phyloP scores from a whole-genome alignment of 257 asterid species.

The Linderniella brevidens region DNA sequence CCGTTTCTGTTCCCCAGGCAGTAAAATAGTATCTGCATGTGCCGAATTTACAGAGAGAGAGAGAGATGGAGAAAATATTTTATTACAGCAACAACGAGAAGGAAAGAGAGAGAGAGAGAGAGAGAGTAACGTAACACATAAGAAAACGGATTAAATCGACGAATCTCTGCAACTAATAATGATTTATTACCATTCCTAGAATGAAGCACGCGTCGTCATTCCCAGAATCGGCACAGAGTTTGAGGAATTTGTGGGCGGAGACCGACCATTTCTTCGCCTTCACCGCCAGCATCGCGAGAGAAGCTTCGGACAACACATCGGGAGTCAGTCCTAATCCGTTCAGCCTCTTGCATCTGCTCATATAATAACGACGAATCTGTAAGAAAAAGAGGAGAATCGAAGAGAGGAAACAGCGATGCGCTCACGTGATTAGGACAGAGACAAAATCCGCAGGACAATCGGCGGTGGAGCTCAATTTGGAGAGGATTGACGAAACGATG shows the following conservation, averaged over 20 bases:
- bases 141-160: no score
- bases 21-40: conserved; percentile 73
- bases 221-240: conserved; percentile 77
- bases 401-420: background rate
- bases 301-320: conserved; percentile 57
- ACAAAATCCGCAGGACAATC: conserved; percentile 49
- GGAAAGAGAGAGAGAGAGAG: no score
- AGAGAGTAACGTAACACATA: no score
- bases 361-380: background rate
- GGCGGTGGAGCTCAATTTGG: conserved; percentile 58
- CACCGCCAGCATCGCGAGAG: conserved; percentile 35
- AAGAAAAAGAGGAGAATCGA: background rate
- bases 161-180: background rate
- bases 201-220: conserved; percentile 70
- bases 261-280: conserved; percentile 73
- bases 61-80: no score
- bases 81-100: no score
- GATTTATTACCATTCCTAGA: conserved; percentile 78
- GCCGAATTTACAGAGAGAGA: background rate
- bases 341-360: conserved; percentile 64
- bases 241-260: conserved; percentile 63
- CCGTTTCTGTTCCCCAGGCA: conserved; percentile 68
- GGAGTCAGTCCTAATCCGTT: conserved; percentile 55
- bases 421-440: conserved; percentile 59
- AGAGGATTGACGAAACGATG: conserved; percentile 49